Conservation (phyloP, 129 eudicot species). For the Heracleum sosnowskyi region DNA sequence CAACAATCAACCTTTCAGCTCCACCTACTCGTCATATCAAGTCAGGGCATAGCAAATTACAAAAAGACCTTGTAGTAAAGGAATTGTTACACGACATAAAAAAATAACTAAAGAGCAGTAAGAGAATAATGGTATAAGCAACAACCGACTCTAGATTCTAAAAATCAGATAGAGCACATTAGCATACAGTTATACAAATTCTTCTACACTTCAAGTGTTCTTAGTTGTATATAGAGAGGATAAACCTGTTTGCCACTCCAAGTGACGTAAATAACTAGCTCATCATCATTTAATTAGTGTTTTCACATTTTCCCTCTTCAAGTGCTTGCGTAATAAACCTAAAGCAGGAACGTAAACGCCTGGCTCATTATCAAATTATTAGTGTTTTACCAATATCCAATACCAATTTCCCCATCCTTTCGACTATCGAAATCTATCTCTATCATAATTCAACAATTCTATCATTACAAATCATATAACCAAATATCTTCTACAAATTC, state of each 20-base stretch:
- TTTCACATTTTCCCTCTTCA: too few relatives aligned
- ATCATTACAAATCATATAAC: not conserved
- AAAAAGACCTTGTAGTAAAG: not conserved
- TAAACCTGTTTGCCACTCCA: not conserved
- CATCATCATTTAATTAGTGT: too few relatives aligned
- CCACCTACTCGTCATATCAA: conserved; percentile 45
- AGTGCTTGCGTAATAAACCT: too few relatives aligned
- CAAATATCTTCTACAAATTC: not conserved
- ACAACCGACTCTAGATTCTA: not conserved
- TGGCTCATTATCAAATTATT: too few relatives aligned
- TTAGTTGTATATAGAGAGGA: not conserved
- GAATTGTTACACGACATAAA: not conserved
- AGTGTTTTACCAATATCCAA: too few relatives aligned
- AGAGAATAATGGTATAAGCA: not conserved
- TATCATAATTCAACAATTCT: not conserved
- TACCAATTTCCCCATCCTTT: not conserved
- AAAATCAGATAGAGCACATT: not conserved
- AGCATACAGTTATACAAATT: too few relatives aligned
- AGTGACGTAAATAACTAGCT: not conserved
- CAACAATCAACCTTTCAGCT: conserved; percentile 98
- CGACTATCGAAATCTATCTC: too few relatives aligned
- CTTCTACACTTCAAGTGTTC: not conserved
- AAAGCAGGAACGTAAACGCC: too few relatives aligned
- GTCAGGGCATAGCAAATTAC: not conserved
- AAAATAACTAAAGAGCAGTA: not conserved